Evolutionary conservation across 352 stramenopile species (phyloP).

Genomic region (Phytophthora ramorum): DNA sequence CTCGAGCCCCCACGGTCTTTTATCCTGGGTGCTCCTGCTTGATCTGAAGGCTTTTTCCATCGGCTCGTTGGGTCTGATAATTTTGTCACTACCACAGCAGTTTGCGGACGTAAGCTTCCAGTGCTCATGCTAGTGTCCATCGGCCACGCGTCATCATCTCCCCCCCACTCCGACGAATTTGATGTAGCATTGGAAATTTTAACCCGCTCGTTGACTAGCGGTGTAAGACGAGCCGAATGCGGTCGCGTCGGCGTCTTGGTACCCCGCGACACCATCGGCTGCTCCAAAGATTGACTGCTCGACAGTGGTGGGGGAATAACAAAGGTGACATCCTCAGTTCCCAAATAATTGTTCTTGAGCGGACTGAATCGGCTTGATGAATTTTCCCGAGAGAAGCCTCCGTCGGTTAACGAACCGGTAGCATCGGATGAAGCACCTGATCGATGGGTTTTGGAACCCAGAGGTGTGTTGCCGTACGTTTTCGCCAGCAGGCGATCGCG

Average conservation of each 20-base stretch:
- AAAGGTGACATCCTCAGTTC: conserved; percentile 48
- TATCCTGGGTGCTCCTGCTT: conserved; percentile 1
- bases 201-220: conserved; percentile 46
- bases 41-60: conserved; percentile 11
- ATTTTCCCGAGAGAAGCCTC: conserved; percentile 17
- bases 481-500: conserved; percentile 56
- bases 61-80: conserved; percentile 22
- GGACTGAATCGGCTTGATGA: conserved; percentile 38
- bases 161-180: conserved; percentile 16
- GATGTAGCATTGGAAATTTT: conserved; percentile 42
- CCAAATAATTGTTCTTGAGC: conserved; percentile 56
- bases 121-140: conserved; percentile 31
- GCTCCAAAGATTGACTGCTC: conserved; percentile 31
- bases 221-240: conserved; percentile 44
- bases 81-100: conserved; percentile 51
- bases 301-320: conserved; percentile 63
- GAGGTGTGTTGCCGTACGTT: conserved; percentile 53
- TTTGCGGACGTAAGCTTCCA: conserved; percentile 35
- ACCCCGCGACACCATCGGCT: conserved; percentile 20
- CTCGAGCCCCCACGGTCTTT: conserved; percentile 11
- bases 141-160: conserved; percentile 20
- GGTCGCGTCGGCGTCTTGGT: conserved; percentile 41
- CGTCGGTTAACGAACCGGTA: conserved; percentile 11
- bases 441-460: conserved; percentile 28
- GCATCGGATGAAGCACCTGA: conserved; percentile 22